A percentile compares a stretch with the other conserved stretches of the same genome.
phyloP scores from a whole-genome alignment of 352 stramenopile species.

The Pythium pectinolyticum region DNA sequence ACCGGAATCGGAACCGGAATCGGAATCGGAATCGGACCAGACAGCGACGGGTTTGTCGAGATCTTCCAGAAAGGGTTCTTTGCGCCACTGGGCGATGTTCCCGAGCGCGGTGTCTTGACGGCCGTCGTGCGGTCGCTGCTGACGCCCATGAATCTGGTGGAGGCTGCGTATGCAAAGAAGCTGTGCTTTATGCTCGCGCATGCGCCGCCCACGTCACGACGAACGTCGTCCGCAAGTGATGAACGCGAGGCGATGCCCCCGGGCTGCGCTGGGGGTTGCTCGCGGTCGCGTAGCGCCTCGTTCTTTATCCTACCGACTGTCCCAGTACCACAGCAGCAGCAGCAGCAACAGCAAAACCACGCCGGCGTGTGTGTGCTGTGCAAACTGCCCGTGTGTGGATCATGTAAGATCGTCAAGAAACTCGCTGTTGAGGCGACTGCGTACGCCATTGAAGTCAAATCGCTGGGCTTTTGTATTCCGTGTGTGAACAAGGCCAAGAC shows the following conservation, averaged over 20 bases:
- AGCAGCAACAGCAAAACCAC: slow-evolving; percentile 8
- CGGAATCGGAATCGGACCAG: too few species aligned
- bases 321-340: background rate
- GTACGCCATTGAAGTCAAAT: slow-evolving; percentile 14
- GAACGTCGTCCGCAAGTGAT: background rate
- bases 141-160: slow-evolving; percentile 3
- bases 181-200: slow-evolving; percentile 20
- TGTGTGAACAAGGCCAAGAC: slow-evolving; percentile 23
- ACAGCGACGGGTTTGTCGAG: slow-evolving; percentile 14
- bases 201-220: slow-evolving; percentile 6
- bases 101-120: slow-evolving; percentile 15
- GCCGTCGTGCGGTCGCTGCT: slow-evolving; percentile 11
- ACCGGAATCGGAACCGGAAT: too few species aligned
- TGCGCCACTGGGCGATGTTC: slow-evolving; percentile 21
- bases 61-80: slow-evolving; percentile 27
- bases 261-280: slow-evolving; percentile 18
- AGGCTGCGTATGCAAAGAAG: slow-evolving; percentile 21
- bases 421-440: slow-evolving; percentile 16
- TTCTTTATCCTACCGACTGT: slow-evolving; percentile 17
- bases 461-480: slow-evolving; percentile 19
- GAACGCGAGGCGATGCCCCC: background rate
- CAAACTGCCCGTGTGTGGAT: slow-evolving; percentile 20
- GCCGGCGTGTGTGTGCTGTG: slow-evolving; percentile 24
- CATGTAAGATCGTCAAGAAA: slow-evolving; percentile 26
- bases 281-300: slow-evolving; percentile 11